Base-by-base conservation (phyloP, 1,139 yeast genomes). In the Eremothecium cymbalariae region DNA sequence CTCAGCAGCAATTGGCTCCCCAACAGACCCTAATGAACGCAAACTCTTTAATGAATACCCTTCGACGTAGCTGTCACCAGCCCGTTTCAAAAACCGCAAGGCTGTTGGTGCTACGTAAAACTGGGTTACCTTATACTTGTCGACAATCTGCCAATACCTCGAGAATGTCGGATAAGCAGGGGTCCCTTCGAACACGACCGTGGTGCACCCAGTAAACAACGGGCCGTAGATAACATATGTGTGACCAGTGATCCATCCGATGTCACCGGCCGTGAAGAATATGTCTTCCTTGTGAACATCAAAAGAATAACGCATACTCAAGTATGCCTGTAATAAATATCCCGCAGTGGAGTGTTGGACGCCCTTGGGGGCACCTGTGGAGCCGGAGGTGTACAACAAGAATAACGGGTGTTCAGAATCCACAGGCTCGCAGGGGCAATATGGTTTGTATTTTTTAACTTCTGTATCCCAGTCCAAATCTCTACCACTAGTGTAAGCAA, bases 331-430 rank as follows among this genome's bases (percentile, higher is more conserved):
- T 40, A 82, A 64, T 43, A 82, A 63, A 54, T 79, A 82, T 34
- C 93, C 94, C 7, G 86, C 93, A 33, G 90, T 80, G 32, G 77
- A 68, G 58, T 82, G 93, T 51, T 85, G 94, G 43, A 88, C 94
- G 63, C 97, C 97, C 71, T 88, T 88, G 60, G 97, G 97, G 48
- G 93, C 77, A 46, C 97, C 97, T 26, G 97, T 88, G 21, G 96
- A 85, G 39, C 97, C 97, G 15, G 96, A 85, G 37, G 97, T 88
- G 66, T 88, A 88, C 46, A 88, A 75, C 67, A 88, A 70, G 69
- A 88, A 88, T 50, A 88, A 70, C 35, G 97, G 96, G 64, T 88
- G 95, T 65, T 88, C 97, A 23, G 95, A 65, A 60, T 77, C 74
- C 38, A 88, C 95, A 13, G 95, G 78, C 29, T 74, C 84, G 33